A percentile compares a stretch with the other conserved stretches of the same genome.
These are phyloP conservation scores for Neonectria hederae DNA, from an alignment of 2,329 filamentous ascomycete genomes.

Conservation along the genomic window DNA sequence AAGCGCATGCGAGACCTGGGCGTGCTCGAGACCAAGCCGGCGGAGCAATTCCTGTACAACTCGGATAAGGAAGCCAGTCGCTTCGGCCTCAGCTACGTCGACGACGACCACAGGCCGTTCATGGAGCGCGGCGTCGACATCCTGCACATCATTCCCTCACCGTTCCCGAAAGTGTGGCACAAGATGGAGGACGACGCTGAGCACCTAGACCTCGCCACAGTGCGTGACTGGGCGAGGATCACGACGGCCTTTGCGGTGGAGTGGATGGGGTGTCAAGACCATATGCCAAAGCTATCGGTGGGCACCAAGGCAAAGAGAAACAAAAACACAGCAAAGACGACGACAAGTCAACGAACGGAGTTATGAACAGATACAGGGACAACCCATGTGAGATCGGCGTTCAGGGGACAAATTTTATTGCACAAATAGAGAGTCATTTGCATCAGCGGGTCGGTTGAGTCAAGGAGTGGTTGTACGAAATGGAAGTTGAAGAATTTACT, in stretches of 20 bases:
- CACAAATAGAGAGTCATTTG: slow-evolving; percentile 28
- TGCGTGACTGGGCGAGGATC: slow-evolving; percentile 89
- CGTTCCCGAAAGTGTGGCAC: slow-evolving; percentile 90
- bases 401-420: slow-evolving; percentile 26
- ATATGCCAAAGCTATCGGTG: slow-evolving; percentile 45
- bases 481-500: background rate
- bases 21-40: slow-evolving; percentile 69
- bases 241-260: slow-evolving; percentile 86
- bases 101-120: slow-evolving; percentile 94
- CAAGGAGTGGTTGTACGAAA: slow-evolving; percentile 1
- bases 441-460: slow-evolving; percentile 8
- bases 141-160: slow-evolving; percentile 85
- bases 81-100: slow-evolving; percentile 65
- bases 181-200: slow-evolving; percentile 82
- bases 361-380: slow-evolving; percentile 36
- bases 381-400: slow-evolving; percentile 32
- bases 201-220: slow-evolving; percentile 81
- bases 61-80: slow-evolving; percentile 59
- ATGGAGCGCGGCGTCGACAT: slow-evolving; percentile 86
- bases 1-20: slow-evolving; percentile 73
- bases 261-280: slow-evolving; percentile 80
- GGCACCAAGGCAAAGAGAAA: slow-evolving; percentile 40
- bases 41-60: slow-evolving; percentile 71
- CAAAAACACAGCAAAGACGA: slow-evolving; percentile 32
- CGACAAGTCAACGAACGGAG: slow-evolving; percentile 46